Percentiles rank a stretch among this genome's conserved stretches.
Conservation (phyloP, 805 yeast species). For the Kazachstania martiniae region DNA sequence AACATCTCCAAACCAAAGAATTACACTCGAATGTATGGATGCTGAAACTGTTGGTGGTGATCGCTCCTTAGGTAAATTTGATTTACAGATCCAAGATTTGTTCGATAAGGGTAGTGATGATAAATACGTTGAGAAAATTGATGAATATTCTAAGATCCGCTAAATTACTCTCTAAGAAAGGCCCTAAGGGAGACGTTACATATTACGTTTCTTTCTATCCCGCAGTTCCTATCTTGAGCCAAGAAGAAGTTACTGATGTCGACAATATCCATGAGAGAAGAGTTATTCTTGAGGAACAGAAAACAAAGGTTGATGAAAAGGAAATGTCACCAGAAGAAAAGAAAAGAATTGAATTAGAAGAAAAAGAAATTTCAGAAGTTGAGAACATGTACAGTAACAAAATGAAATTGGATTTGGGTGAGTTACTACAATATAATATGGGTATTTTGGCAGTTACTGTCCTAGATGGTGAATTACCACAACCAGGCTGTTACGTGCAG, state of each 20-base stretch:
- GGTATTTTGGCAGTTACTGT: slow-evolving; percentile 67
- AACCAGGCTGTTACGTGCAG: slow-evolving; percentile 53
- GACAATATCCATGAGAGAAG: slow-evolving; percentile 30
- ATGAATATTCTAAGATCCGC: slow-evolving; percentile 44
- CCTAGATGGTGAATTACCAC: slow-evolving; percentile 40
- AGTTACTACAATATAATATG: slow-evolving; percentile 44
- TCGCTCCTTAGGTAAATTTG: slow-evolving; percentile 72
- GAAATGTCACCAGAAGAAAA: slow-evolving; percentile 10
- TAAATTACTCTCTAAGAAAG: slow-evolving; percentile 54
- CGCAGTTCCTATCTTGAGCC: slow-evolving; percentile 55
- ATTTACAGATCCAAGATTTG: slow-evolving; percentile 49
- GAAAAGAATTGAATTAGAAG: slow-evolving; percentile 17
- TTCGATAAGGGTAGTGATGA: slow-evolving; percentile 52
- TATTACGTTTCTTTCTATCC: slow-evolving; percentile 77
- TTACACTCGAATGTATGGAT: slow-evolving; percentile 82
- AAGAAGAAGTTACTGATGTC: slow-evolving; percentile 53
- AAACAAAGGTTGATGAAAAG: slow-evolving; percentile 21
- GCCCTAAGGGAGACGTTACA: slow-evolving; percentile 64
- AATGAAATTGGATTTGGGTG: slow-evolving; percentile 42
- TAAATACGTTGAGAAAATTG: slow-evolving; percentile 43
- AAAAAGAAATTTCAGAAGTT: slow-evolving; percentile 20
- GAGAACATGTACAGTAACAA: slow-evolving; percentile 31
- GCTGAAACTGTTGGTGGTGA: slow-evolving; percentile 60
- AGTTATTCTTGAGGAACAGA: slow-evolving; percentile 23
- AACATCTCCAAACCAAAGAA: slow-evolving; percentile 62